Conservation (phyloP, 345 rosid genomes). For the Populus euphratica region DNA sequence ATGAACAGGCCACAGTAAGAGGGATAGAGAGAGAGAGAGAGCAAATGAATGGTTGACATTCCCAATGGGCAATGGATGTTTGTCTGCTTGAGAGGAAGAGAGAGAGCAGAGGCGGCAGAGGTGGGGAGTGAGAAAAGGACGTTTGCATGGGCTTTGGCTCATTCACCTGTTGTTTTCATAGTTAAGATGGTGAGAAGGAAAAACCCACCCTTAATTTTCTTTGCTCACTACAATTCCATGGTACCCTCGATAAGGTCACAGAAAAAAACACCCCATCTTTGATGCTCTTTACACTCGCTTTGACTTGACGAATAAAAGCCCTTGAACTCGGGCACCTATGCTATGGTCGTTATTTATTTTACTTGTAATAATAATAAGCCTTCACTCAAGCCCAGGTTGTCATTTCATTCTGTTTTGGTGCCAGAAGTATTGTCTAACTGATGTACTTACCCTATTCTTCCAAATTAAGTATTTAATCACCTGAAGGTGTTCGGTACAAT, state of each 20-base stretch:
- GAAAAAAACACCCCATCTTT: no score
- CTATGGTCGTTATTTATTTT: neutral
- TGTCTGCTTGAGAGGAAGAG: conserved; percentile 21
- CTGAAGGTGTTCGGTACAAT: neutral
- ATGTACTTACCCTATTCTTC: neutral
- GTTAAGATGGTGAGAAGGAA: conserved; percentile 29
- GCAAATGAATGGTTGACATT: conserved; percentile 27
- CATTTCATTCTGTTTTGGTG: conserved; percentile 9
- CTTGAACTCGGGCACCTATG: conserved; percentile 27
- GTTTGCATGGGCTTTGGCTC: conserved; percentile 92
- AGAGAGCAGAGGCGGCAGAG: conserved; percentile 69
- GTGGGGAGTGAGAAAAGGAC: conserved; percentile 77
- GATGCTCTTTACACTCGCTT: neutral
- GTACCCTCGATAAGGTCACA: neutral
- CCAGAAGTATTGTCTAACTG: conserved; percentile 11
- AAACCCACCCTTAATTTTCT: conserved; percentile 26
- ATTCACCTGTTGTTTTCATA: conserved; percentile 90
- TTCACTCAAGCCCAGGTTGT: neutral
- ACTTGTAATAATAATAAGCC: neutral
- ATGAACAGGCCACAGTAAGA: conserved; percentile 13
- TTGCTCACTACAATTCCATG: conserved; percentile 61
- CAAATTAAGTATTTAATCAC: no score
- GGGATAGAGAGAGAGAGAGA: neutral
- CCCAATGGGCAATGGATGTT: conserved; percentile 14
- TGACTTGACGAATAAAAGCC: conserved; percentile 15